These are phyloP conservation scores for Spergularia marina DNA, from an alignment of 148 eudicot genomes.

Conservation along the genomic window DNA sequence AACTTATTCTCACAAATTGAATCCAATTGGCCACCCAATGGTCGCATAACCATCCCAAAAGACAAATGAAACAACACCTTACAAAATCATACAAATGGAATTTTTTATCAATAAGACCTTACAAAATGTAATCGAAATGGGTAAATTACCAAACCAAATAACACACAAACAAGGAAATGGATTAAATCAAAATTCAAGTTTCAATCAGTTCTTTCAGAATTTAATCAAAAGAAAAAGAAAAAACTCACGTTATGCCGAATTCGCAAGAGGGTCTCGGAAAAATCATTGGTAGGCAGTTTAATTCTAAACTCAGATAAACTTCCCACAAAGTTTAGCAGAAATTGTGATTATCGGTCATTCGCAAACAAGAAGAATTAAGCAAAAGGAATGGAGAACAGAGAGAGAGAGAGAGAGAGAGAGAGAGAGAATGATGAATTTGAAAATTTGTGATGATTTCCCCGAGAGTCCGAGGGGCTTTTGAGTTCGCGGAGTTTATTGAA, in stretches of 20 bases:
- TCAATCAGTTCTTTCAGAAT: neutral
- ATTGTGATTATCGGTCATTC: constrained; percentile 19
- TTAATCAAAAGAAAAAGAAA: neutral
- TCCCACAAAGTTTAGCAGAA: constrained; percentile 18
- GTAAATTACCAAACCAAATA: neutral
- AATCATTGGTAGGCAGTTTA: constrained; percentile 77
- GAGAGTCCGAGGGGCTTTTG: no score
- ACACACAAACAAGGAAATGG: neutral
- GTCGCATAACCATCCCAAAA: neutral
- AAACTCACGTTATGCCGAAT: constrained; percentile 80
- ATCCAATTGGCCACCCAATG: no score
- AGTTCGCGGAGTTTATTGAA: no score
- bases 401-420: constrained; percentile 37
- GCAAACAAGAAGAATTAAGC: constrained; percentile 7
- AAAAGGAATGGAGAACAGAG: constrained; percentile 37
- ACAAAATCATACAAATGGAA: no score
- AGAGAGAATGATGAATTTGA: constrained; percentile 23
- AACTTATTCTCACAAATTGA: no score
- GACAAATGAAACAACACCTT: neutral
- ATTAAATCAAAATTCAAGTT: neutral
- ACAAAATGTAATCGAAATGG: no score
- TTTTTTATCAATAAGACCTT: no score
- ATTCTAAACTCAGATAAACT: constrained; percentile 29
- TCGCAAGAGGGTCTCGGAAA: constrained; percentile 58
- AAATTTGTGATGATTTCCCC: no score